Evolutionary conservation across 2,329 filamentous ascomycete genomes (phyloP).

Genomic region (Ceratocystis cacaofunesta): DNA sequence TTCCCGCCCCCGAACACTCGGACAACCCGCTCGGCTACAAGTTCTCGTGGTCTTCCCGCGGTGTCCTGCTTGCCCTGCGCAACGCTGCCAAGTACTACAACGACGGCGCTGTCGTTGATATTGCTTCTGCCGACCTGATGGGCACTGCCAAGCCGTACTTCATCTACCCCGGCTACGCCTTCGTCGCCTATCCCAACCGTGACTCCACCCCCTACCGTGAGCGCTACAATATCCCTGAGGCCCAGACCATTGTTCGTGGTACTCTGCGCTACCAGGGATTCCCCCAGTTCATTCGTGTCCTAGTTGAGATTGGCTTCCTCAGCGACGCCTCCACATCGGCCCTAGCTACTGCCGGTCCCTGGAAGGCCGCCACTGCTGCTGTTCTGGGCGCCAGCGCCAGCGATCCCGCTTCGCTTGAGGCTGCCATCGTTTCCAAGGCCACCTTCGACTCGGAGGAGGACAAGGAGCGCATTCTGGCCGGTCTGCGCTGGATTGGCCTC

Average conservation of each 20-base stretch:
- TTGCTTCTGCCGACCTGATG: constrained; percentile 58
- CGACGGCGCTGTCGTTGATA: constrained; percentile 58
- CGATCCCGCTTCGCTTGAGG: constrained; percentile 53
- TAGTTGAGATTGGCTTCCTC: constrained; percentile 85
- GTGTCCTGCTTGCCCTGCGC: constrained; percentile 72
- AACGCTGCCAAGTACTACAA: constrained; percentile 76
- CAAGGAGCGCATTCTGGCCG: constrained; percentile 52
- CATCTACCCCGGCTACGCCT: constrained; percentile 77
- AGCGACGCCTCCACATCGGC: constrained; percentile 50
- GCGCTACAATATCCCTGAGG: constrained; percentile 84
- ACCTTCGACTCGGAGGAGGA: constrained; percentile 48
- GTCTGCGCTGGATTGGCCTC: constrained; percentile 55
- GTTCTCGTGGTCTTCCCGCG: constrained; percentile 66
- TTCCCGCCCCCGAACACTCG: constrained; percentile 55
- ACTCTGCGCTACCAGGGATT: constrained; percentile 81
- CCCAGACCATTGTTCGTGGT: constrained; percentile 68
- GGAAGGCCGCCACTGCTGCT: constrained; percentile 73
- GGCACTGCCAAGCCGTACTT: constrained; percentile 73
- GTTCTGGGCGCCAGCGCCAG: constrained; percentile 55
- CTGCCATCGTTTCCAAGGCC: constrained; percentile 60
- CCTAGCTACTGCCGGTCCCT: constrained; percentile 53
- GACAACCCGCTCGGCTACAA: constrained; percentile 85
- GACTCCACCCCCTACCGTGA: constrained; percentile 79
- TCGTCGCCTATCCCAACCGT: constrained; percentile 86
- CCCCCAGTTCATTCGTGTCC: constrained; percentile 73